Percentiles rank a stretch among this genome's conserved stretches.
phyloP scores from a whole-genome alignment of 164 flowering plant genomes.

The Platanus orientalis region DNA sequence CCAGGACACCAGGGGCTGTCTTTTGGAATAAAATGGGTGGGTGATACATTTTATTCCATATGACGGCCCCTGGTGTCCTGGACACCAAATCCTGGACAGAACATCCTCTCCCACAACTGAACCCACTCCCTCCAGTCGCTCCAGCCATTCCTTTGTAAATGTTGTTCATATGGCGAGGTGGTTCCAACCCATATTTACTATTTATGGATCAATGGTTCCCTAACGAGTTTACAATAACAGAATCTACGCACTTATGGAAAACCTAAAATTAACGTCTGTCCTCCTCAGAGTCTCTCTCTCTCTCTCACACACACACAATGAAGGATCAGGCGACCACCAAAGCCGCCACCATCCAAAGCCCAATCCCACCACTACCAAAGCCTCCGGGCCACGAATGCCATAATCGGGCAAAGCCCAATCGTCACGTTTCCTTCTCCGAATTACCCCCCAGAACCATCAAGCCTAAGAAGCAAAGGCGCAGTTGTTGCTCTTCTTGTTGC shows the following conservation, averaged over 20 bases:
- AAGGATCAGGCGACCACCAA: background rate
- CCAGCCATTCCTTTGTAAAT: too few species aligned
- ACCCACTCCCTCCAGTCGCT: too few species aligned
- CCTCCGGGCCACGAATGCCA: background rate
- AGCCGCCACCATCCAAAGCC: too few species aligned
- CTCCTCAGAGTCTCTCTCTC: background rate
- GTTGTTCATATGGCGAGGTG: background rate
- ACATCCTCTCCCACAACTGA: too few species aligned
- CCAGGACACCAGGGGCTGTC: too few species aligned
- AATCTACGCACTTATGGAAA: background rate
- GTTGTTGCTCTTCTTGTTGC: background rate
- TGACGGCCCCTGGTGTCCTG: too few species aligned
- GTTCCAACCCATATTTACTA: slow-evolving; percentile 5
- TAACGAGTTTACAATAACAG: too few species aligned
- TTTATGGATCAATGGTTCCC: background rate
- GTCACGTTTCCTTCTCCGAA: slow-evolving; percentile 12
- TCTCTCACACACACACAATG: background rate
- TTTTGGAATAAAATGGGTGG: too few species aligned
- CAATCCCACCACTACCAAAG: slow-evolving; percentile 4
- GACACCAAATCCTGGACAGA: too few species aligned
- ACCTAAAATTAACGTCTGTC: background rate
- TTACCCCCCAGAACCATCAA: slow-evolving; percentile 1
- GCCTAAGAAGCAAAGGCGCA: background rate
- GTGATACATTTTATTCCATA: too few species aligned
- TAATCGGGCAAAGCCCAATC: background rate